phyloP scores from a whole-genome alignment of 352 stramenopile species.

The Phytophthora foliorum region DNA sequence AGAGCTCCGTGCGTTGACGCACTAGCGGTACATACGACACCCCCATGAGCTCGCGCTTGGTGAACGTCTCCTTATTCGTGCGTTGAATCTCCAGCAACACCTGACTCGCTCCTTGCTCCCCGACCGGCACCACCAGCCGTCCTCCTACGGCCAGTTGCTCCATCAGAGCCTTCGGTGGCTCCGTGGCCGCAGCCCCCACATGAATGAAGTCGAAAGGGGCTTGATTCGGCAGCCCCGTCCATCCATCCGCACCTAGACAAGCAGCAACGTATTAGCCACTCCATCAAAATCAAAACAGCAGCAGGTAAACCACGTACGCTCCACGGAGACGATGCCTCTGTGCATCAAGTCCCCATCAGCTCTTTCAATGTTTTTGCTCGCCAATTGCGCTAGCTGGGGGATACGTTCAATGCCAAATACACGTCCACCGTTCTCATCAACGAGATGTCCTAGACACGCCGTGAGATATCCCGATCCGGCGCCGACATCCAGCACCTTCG shows the following conservation, averaged over 20 bases:
- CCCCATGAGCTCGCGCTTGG: constrained; percentile 66
- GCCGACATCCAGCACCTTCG: constrained; percentile 95
- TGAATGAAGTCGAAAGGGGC: constrained; percentile 98
- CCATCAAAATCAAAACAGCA: neutral
- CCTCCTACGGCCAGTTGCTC: constrained; percentile 90
- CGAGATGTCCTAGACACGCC: constrained; percentile 91
- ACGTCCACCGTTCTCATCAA: constrained; percentile 40
- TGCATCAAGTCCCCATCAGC: constrained; percentile 87
- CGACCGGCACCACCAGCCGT: constrained; percentile 94
- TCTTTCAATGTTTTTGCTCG: constrained; percentile 83
- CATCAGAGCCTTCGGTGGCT: constrained; percentile 90
- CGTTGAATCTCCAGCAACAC: constrained; percentile 83
- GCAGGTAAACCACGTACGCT: constrained; percentile 37
- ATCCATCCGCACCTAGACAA: constrained; percentile 86
- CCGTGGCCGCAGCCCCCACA: constrained; percentile 94
- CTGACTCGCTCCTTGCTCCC: constrained; percentile 67
- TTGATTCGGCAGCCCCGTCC: constrained; percentile 90
- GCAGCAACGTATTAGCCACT: constrained; percentile 1
- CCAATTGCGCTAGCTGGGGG: constrained; percentile 85
- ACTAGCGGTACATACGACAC: constrained; percentile 86
- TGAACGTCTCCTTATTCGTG: constrained; percentile 46
- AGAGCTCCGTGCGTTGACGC: constrained; percentile 57
- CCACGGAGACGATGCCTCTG: constrained; percentile 56
- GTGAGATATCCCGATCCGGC: constrained; percentile 96
- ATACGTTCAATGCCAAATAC: constrained; percentile 95